Evolutionary conservation across 306 rosid genomes (phyloP), one percentile per base, ranked within the genome.

Genomic region (Clitoria ternatea): DNA sequence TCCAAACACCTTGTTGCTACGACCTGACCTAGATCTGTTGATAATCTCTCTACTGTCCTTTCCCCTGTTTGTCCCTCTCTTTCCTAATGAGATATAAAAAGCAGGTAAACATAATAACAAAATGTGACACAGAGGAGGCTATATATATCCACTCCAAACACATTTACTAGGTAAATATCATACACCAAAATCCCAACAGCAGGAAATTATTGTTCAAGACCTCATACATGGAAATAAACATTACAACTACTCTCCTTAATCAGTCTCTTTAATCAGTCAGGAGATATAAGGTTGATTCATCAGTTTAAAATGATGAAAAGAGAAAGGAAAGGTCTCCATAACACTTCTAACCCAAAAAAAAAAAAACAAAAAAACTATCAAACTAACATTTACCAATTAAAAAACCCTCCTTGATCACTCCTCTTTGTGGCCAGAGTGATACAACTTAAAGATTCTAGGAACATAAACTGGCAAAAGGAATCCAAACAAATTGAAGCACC

Each of bases 401-500:
- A n/a, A n/a, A 17, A 70, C 26, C 54, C 15, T 69, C 45, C 45
- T 52, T 67, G 65, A 76, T 70, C 68, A 77, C 3, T 79, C 80
- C 60, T 47, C 72, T 66, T 91, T 87, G 7, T 42, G 60, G 0
- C 33, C 35, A 6, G 87, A 80, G 77, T 86, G 89, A 73, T 94
- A 91, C 37, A 57, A 43, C 80, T 84, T 87, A 36, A 95, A 91
- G 75, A 90, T 97, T 59, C 49, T 91, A 0, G 99, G 99, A 66
- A 95, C 86, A 89, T 91, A 95, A 66, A 95, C 82, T 53, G 97
- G 99, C 74, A 95, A 69, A 27, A 95, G 76, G 77, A 95, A 91
- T 2, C 96, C 97, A 79, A 95, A 91, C 24, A 95, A 85, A 82
- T 95, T 95, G 78, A 83, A 95, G 79, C 89, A 74, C 99, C 99